These are phyloP conservation scores for Rhodotorula paludigena DNA, from an alignment of 768 basidiomycete genomes.

Conservation along the genomic window DNA sequence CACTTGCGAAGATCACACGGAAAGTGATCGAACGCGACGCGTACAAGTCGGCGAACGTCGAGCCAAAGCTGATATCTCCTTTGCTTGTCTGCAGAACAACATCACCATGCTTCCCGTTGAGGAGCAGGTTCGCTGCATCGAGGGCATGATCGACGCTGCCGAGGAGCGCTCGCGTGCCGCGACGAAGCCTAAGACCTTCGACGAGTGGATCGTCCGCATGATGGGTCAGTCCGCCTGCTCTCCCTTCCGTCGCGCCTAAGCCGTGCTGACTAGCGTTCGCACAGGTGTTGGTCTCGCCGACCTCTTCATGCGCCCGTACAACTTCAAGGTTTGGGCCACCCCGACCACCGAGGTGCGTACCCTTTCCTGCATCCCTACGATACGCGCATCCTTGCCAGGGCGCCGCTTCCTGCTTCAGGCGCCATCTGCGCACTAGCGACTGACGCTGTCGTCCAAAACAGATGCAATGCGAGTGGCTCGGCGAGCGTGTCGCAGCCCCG, in stretches of 20 bases:
- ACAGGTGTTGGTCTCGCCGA: conserved; percentile 47
- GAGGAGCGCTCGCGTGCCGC: conserved; percentile 44
- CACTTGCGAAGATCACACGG: too few species aligned
- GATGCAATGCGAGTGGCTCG: conserved; percentile 52
- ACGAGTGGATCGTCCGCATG: conserved; percentile 49
- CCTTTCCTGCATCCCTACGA: too few species aligned
- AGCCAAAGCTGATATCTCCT: not conserved
- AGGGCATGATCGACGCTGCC: conserved; percentile 48
- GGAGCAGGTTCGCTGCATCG: conserved; percentile 47
- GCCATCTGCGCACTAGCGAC: too few species aligned
- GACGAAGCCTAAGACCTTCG: conserved; percentile 47
- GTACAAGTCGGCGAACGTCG: too few species aligned
- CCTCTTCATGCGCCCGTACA: conserved; percentile 50
- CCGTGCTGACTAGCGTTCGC: not conserved
- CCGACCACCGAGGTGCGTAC: conserved; percentile 41
- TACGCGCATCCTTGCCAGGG: too few species aligned
- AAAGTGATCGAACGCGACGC: too few species aligned
- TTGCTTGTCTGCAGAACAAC: conserved; percentile 47
- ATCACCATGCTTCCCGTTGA: conserved; percentile 48
- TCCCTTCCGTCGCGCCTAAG: not conserved
- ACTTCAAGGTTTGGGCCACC: conserved; percentile 51
- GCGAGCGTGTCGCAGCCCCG: conserved; percentile 50
- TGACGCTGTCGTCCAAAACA: too few species aligned
- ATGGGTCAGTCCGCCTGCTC: conserved; percentile 39
- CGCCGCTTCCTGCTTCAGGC: too few species aligned